Conservation (phyloP, 2,329 filamentous ascomycete species). For the Diaporthe capsici region DNA sequence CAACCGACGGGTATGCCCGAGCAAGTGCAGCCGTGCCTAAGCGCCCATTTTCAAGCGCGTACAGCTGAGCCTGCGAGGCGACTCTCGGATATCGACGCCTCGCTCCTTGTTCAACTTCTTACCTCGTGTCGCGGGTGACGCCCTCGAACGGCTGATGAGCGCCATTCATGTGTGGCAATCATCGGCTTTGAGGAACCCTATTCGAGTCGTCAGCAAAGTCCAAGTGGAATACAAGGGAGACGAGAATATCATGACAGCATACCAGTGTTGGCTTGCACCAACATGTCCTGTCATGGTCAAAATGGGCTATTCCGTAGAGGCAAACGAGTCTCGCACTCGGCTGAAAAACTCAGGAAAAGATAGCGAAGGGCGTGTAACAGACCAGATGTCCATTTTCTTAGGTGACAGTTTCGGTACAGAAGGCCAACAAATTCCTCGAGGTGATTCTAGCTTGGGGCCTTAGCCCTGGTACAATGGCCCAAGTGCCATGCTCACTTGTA, state of each 20-base stretch:
- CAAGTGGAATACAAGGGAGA: not conserved
- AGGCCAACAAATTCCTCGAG: not conserved
- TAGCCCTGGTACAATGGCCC: not conserved
- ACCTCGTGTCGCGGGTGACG: not conserved
- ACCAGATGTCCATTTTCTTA: not conserved
- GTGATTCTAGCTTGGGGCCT: not conserved
- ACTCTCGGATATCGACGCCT: slow-evolving; percentile 2
- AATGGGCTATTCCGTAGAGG: too few relatives aligned
- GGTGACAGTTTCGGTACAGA: not conserved
- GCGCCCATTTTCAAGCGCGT: slow-evolving; percentile 10
- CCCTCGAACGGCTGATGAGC: not conserved
- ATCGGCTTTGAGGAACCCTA: not conserved
- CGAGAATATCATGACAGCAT: not conserved
- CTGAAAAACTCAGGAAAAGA: too few relatives aligned
- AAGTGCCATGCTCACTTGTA: not conserved
- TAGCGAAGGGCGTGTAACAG: not conserved
- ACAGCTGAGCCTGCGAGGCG: not conserved
- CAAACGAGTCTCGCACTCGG: too few relatives aligned
- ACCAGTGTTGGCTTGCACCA: too few relatives aligned
- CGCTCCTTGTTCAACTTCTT: not conserved
- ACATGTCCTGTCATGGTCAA: too few relatives aligned
- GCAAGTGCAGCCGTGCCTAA: slow-evolving; percentile 24
- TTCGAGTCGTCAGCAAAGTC: not conserved
- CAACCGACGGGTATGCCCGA: not conserved
- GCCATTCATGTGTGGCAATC: too few relatives aligned